Conservation (phyloP, 495 filamentous ascomycete species). For the Cairneyella variabilis region DNA sequence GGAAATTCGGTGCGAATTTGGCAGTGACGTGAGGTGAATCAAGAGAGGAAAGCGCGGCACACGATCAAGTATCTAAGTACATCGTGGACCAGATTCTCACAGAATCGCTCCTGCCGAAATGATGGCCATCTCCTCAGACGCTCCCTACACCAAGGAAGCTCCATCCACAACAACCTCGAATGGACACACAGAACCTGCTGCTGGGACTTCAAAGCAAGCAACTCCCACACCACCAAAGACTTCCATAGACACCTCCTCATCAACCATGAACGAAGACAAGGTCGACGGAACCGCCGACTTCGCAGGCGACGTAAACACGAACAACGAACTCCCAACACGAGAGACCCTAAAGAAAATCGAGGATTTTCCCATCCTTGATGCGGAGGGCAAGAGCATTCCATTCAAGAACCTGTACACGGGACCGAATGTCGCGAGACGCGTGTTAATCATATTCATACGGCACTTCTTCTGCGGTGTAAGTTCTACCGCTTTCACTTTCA, state of each 20-base stretch:
- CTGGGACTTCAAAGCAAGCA: neutral
- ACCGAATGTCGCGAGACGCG: constrained; percentile 46
- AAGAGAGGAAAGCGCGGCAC: too few relatives aligned
- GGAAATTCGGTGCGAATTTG: too few relatives aligned
- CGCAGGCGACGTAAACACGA: constrained; percentile 41
- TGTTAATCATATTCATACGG: constrained; percentile 76
- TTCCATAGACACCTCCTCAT: neutral
- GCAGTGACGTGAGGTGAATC: too few relatives aligned
- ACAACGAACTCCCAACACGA: constrained; percentile 49
- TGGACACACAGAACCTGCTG: neutral
- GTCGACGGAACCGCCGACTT: constrained; percentile 28
- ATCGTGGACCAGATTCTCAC: too few relatives aligned
- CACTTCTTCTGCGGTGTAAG: constrained; percentile 90
- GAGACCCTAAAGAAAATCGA: constrained; percentile 47
- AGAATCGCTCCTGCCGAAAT: too few relatives aligned
- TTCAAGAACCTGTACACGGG: constrained; percentile 69
- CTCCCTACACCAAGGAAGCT: neutral
- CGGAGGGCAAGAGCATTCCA: constrained; percentile 53
- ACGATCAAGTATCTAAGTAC: too few relatives aligned
- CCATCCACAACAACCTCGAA: neutral
- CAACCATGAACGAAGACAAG: neutral
- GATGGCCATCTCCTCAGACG: neutral
- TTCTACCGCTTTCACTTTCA: too few relatives aligned
- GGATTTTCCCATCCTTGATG: constrained; percentile 59
- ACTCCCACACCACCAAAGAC: neutral